A percentile compares a stretch with the other conserved stretches of the same genome.
Evolutionary conservation across 73 alveolate genomes (phyloP).

Genomic region (Paraurostyla sp.): DNA sequence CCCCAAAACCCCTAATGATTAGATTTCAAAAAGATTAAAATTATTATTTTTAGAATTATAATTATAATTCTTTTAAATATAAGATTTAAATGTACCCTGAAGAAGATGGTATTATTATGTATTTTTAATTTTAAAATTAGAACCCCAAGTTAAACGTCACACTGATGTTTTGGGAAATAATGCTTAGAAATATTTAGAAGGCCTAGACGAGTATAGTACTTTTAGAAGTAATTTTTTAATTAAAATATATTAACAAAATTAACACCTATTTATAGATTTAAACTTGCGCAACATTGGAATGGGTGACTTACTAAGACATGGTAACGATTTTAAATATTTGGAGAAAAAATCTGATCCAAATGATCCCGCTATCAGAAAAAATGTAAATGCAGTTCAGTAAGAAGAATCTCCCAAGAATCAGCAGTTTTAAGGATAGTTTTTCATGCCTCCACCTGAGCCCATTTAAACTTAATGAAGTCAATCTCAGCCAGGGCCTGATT

Average conservation of each 20-base stretch:
- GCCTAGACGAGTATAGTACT: background rate
- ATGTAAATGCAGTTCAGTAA: background rate
- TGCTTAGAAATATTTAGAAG: conserved; percentile 1
- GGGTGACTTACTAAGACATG: conserved; percentile 35
- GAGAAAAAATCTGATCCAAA: conserved; percentile 23
- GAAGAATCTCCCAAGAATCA: background rate
- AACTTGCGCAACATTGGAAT: conserved; percentile 33
- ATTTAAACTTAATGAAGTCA: background rate
- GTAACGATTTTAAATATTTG: conserved; percentile 8
- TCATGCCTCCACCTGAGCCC: background rate
- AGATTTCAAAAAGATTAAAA: no score
- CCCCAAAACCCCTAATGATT: no score
- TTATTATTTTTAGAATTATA: no score
- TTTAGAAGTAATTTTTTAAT: conserved; percentile 3
- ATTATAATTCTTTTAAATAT: no score
- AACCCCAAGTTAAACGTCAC: conserved; percentile 16
- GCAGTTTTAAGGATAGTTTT: background rate
- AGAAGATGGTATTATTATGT: background rate
- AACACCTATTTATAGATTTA: background rate
- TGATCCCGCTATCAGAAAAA: background rate
- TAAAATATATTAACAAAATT: background rate
- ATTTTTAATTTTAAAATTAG: background rate
- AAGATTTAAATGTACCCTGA: conserved; percentile 38
- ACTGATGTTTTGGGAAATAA: background rate
- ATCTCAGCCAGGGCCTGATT: background rate